A percentile compares a stretch with the other conserved stretches of the same genome.
Evolutionary conservation across 1,139 yeast species (phyloP).

Genomic region (Blastobotrys raffinosifermentans): DNA sequence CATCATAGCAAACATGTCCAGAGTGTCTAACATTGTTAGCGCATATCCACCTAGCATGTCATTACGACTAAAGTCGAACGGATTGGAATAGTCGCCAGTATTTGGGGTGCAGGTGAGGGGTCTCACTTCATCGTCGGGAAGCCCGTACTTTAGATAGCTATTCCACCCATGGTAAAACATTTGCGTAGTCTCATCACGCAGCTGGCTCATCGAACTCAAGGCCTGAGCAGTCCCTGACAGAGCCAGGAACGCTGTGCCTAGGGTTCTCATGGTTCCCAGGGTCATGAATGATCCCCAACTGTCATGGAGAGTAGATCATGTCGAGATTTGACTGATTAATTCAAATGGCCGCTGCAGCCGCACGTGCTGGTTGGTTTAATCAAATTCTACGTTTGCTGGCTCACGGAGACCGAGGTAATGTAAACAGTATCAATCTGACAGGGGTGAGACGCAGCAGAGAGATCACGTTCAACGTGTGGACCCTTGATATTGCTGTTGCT

Average conservation of each 20-base stretch:
- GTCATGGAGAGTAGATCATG: no score
- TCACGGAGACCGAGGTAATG: no score
- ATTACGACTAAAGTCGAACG: slow-evolving; percentile 55
- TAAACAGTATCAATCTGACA: no score
- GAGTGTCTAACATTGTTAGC: slow-evolving; percentile 67
- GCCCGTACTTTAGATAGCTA: slow-evolving; percentile 64
- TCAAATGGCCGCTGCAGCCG: no score
- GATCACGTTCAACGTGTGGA: no score
- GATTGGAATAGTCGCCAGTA: slow-evolving; percentile 54
- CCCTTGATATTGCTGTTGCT: no score
- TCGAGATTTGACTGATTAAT: no score
- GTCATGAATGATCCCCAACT: no score
- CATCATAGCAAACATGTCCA: slow-evolving; percentile 73
- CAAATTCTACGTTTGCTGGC: no score
- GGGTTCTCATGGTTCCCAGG: neutral
- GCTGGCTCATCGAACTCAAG: no score
- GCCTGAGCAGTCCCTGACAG: neutral
- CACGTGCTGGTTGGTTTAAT: no score
- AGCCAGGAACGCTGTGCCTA: slow-evolving; percentile 2
- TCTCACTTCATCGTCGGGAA: slow-evolving; percentile 75
- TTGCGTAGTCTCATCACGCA: slow-evolving; percentile 41
- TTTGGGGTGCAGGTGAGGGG: slow-evolving; percentile 70
- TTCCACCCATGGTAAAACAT: slow-evolving; percentile 74
- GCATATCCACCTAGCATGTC: slow-evolving; percentile 85
- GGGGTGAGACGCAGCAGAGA: no score